Evolutionary conservation across 768 basidiomycete genomes (phyloP).

Genomic region (Serpula lacrymans): DNA sequence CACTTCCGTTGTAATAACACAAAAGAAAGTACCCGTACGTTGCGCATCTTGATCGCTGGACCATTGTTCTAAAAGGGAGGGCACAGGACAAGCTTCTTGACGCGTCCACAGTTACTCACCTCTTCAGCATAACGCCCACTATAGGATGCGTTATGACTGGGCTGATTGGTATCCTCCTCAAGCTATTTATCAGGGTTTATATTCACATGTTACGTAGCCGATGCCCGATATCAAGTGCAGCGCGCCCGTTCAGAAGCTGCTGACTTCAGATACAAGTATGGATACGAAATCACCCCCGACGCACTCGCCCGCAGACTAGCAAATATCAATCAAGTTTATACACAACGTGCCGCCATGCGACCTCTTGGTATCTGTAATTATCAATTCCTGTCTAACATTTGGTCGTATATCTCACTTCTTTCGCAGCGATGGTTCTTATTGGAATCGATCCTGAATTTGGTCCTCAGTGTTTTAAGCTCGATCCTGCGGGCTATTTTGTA

Average conservation of each 20-base stretch:
- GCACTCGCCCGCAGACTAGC: slow-evolving; percentile 92
- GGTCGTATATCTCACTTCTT: neutral
- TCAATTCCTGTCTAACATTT: slow-evolving; percentile 1
- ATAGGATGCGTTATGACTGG: slow-evolving; percentile 99
- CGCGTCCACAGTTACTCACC: slow-evolving; percentile 88
- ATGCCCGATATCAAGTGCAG: slow-evolving; percentile 85
- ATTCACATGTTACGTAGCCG: slow-evolving; percentile 50
- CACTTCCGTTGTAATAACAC: slow-evolving; percentile 93
- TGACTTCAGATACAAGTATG: slow-evolving; percentile 92
- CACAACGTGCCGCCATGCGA: slow-evolving; percentile 95
- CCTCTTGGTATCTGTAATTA: slow-evolving; percentile 89
- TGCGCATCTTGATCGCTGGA: neutral
- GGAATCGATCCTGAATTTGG: slow-evolving; percentile 88
- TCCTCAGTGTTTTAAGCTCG: slow-evolving; percentile 97
- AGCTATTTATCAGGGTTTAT: neutral
- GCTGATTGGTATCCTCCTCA: slow-evolving; percentile 68
- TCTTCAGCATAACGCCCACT: slow-evolving; percentile 93
- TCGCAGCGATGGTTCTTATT: slow-evolving; percentile 90
- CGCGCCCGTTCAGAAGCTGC: slow-evolving; percentile 89
- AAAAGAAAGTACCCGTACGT: slow-evolving; percentile 96
- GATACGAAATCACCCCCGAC: slow-evolving; percentile 97
- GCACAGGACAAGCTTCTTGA: slow-evolving; percentile 94
- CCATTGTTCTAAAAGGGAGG: slow-evolving; percentile 2
- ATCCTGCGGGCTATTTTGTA: slow-evolving; percentile 97
- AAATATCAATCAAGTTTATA: slow-evolving; percentile 99